A percentile compares a stretch with the other conserved stretches of the same genome.
phyloP scores from a whole-genome alignment of 768 basidiomycete species.

The Xerocomellus intermedius region DNA sequence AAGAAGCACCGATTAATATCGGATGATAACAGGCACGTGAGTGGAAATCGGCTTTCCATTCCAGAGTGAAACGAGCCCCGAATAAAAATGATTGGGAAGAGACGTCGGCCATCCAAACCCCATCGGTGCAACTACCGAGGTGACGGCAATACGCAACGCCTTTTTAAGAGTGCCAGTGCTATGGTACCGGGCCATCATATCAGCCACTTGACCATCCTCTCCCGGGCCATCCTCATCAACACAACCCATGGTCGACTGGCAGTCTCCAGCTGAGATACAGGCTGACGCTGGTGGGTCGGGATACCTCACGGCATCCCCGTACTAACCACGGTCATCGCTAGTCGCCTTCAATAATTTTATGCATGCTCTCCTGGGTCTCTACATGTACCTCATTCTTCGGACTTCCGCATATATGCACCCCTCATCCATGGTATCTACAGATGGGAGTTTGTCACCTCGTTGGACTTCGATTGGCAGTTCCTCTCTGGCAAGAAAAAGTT shows the following conservation, averaged over 20 bases:
- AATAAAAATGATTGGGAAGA: conserved; percentile 6
- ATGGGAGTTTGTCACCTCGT: conserved; percentile 65
- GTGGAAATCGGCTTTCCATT: conserved; percentile 9
- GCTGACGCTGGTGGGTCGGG: conserved; percentile 44
- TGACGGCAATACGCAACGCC: conserved; percentile 1
- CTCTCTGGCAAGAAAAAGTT: conserved; percentile 55
- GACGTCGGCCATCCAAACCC: conserved; percentile 17
- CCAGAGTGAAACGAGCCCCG: neutral
- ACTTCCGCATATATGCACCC: conserved; percentile 6
- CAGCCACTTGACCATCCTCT: neutral
- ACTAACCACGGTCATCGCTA: conserved; percentile 11
- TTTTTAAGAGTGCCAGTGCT: conserved; percentile 17
- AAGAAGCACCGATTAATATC: conserved; percentile 8
- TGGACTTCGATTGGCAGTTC: conserved; percentile 65
- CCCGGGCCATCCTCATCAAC: conserved; percentile 1
- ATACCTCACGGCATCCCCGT: neutral
- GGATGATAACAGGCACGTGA: conserved; percentile 5
- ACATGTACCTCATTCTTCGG: conserved; percentile 44
- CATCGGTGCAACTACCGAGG: conserved; percentile 7
- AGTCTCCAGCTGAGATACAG: conserved; percentile 44
- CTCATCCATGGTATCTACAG: conserved; percentile 31
- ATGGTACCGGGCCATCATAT: no score
- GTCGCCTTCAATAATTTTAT: conserved; percentile 50
- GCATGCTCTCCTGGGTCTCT: conserved; percentile 58
- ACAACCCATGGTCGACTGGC: conserved; percentile 55